phyloP scores from a whole-genome alignment of 2,329 filamentous ascomycete genomes.

The Alternaria arbusti region DNA sequence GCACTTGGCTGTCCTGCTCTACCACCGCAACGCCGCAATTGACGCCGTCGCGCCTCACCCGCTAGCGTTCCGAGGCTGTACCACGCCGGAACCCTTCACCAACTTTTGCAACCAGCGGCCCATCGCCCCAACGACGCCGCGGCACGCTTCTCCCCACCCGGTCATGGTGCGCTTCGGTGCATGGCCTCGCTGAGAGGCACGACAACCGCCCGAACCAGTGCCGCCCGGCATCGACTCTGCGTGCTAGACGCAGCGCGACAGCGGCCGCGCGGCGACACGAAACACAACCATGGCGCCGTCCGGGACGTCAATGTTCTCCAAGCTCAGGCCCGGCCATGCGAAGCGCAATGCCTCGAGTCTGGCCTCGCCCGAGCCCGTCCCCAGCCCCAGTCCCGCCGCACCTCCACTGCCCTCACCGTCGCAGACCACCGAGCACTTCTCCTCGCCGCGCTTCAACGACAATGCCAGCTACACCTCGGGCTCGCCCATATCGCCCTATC shows the following conservation, averaged over 20 bases:
- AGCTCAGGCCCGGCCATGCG: constrained; percentile 47
- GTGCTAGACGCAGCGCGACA: constrained; percentile 21
- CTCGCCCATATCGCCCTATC: constrained; percentile 48
- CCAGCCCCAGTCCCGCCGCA: constrained; percentile 33
- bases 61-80: constrained; percentile 23
- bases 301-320: constrained; percentile 50
- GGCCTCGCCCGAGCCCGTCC: constrained; percentile 41
- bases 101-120: constrained; percentile 11
- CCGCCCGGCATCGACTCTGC: constrained; percentile 6
- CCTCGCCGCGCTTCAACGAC: constrained; percentile 41
- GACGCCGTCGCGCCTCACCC: constrained; percentile 1
- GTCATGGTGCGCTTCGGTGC: constrained; percentile 36
- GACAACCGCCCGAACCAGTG: constrained; percentile 2
- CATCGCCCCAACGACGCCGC: constrained; percentile 9
- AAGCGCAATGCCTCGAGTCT: constrained; percentile 47
- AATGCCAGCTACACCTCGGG: constrained; percentile 35
- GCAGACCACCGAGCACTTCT: constrained; percentile 37
- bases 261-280: constrained; percentile 20
- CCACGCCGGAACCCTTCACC: constrained; percentile 29
- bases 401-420: constrained; percentile 37
- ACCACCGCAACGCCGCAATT: not conserved
- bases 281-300: constrained; percentile 45
- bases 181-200: constrained; percentile 47
- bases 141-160: constrained; percentile 6
- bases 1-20: not conserved